Evolutionary conservation across 1,284 basidiomycete genomes (phyloP), one percentile per base, ranked within the genome.

Genomic region (Papiliotrema terrestris): DNA sequence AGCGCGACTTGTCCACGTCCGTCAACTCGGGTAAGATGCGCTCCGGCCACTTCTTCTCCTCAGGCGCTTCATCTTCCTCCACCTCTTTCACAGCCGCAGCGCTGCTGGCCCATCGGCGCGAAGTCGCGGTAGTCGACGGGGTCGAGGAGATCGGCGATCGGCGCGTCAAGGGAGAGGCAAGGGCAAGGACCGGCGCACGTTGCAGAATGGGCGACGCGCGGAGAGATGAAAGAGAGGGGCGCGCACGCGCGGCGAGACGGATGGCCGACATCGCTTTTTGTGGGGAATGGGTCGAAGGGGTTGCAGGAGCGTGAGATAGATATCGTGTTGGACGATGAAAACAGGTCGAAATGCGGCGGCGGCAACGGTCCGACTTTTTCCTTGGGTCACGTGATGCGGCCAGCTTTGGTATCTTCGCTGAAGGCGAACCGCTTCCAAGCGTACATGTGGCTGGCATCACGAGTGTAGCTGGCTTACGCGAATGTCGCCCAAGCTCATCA

Each of bases 1-100:
- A 60, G 36, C 73, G 64, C 57, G 60, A 60, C 29, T 52, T 37
- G 57, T 78, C 77, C 22, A 46, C 56, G 9, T 67, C 66, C 15
- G 57, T 66, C 58, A 78, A 56, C 9, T 53, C 60, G 13, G 75
- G 75, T 49, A 76, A 60, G 11, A 70, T 62, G 49, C 68, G 61
- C 56, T 67, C 71, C 1, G 74, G 74, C 71, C 72, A 75, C 22
- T 54, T 51, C 38, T 57, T 42, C 49, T 66, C 59, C 20, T 49
- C 56, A 15, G 11, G 55, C 36, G 58, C 52, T 49, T 49, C 58
- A 15, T 19, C 56, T 29, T 60, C 52, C 52, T 57, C 65, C 8
- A 60, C 69, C 49, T 56, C 56, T 17, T 52, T 56, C n/a, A 49
- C 56, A 2, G 61, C 61, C 3, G 67, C 57, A 43, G 67, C 59